A percentile compares a stretch with the other conserved stretches of the same genome.
Evolutionary conservation across 768 basidiomycete species (phyloP).

Genomic region (Naganishia vaughanmartiniae): DNA sequence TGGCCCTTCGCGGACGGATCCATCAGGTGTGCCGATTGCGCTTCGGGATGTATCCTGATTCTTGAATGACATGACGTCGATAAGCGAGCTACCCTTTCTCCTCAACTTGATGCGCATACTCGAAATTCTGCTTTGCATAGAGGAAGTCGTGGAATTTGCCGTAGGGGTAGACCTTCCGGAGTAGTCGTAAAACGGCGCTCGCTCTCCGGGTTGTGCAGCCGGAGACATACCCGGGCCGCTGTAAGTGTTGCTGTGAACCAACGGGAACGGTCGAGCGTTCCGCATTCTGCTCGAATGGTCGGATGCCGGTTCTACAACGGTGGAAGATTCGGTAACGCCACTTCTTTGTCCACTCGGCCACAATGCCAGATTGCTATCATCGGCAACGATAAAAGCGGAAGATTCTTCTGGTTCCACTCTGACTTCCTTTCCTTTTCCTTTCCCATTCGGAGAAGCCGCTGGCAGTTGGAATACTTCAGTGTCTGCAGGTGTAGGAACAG

Average conservation of each 20-base stretch:
- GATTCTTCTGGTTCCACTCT: background rate
- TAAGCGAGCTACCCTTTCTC: constrained; percentile 16
- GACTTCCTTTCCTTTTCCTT: constrained; percentile 1
- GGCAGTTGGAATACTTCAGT: background rate
- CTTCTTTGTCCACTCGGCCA: background rate
- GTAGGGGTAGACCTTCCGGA: constrained; percentile 13
- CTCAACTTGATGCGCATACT: constrained; percentile 19
- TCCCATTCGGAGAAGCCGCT: background rate
- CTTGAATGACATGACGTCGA: constrained; percentile 1
- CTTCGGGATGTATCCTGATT: background rate
- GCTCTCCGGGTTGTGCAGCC: background rate
- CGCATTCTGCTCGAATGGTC: background rate
- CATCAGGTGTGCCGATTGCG: background rate
- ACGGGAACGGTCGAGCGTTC: background rate
- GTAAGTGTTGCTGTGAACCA: background rate
- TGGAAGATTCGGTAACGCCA: background rate
- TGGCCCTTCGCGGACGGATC: background rate
- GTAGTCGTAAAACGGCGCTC: background rate
- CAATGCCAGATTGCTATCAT: background rate
- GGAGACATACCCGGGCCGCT: background rate
- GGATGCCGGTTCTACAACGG: background rate
- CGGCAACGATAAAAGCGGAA: background rate
- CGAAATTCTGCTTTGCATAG: constrained; percentile 6
- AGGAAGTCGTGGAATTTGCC: background rate
- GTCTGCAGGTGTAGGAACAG: background rate